Base-by-base conservation (phyloP, 805 yeast genomes). In the Alloascoidea africana region DNA sequence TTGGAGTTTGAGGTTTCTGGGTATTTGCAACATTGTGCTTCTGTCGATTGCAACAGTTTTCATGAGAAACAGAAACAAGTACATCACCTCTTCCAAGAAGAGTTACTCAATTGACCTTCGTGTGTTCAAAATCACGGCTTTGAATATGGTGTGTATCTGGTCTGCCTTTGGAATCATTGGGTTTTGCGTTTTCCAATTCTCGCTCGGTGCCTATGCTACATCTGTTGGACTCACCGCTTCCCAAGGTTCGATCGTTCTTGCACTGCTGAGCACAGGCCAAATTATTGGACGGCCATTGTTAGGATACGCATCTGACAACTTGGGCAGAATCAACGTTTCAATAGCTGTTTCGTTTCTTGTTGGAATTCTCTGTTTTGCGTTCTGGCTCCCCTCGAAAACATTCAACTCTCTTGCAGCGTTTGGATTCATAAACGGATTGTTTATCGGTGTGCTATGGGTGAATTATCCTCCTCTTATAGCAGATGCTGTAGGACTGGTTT, bases 221-320 rank as follows among this genome's bases (percentile, higher is more conserved):
- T 57, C 66, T 16, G 48, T 65, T 19, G 86, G 85, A 0, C 47
- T 62, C 35, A 42, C 66, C 0, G 39, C 57, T 6, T 50, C 53
- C 17, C 62, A 68, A 38, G 72, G 69, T 15, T 59, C 73, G 6
- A 53, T 58, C 17, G 46, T 64, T 27, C 62, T 68, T 2, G 70
- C 70, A 1, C 55, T 64, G 8, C 47, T 68, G 40, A 68, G 67
- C 42, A 59, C 63, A 5, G 58, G 63, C 0, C 76, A 70, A 46
- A 53, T 60, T 5, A 42, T 68, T 13, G 76, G 75, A 3, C 56
- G 76, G 46, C 72, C 74, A 2, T 5, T 49, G 8, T 60, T 68
- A 47, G 76, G 76, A 0, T 42, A 56, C 2, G 19, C 55, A 1
- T 66, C 70, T 38, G 74, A 68, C 39, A 54, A 50, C n/a, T n/a